A percentile compares a stretch with the other conserved stretches of the same genome.
Evolutionary conservation across 371 early-diverging fungal genomes (phyloP).

Genomic region (Mortierella sp.): DNA sequence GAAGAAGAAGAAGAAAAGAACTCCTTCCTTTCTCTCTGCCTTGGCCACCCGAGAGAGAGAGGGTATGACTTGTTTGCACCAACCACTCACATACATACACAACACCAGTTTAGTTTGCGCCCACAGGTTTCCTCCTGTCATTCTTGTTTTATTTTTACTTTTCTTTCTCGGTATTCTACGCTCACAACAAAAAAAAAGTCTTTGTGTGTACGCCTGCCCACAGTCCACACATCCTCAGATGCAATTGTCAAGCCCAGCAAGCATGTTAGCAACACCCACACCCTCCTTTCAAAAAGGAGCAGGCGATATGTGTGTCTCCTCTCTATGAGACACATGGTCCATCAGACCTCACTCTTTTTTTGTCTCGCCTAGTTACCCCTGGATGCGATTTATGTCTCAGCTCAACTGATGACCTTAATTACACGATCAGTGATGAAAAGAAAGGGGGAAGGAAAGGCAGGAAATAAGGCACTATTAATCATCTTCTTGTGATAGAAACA

Average conservation of each 20-base stretch:
- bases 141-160: slow-evolving; percentile 4
- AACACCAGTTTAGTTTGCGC: neutral
- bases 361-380: neutral
- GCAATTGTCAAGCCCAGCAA: neutral
- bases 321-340: neutral
- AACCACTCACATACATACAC: neutral
- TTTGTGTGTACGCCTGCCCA: neutral
- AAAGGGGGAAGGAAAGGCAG: no score
- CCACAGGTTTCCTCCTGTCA: no score
- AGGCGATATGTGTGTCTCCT: no score
- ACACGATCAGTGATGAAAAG: neutral
- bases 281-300: neutral
- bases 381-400: neutral
- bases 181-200: neutral
- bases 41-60: neutral
- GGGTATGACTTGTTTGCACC: slow-evolving; percentile 4
- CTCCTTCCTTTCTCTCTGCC: neutral
- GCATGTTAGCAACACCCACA: neutral
- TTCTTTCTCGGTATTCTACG: slow-evolving; percentile 10
- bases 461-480: neutral
- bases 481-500: neutral
- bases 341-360: neutral
- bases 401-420: neutral
- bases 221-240: neutral
- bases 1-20: neutral